Conservation (phyloP, 805 yeast species). For the Candida chilensis region DNA sequence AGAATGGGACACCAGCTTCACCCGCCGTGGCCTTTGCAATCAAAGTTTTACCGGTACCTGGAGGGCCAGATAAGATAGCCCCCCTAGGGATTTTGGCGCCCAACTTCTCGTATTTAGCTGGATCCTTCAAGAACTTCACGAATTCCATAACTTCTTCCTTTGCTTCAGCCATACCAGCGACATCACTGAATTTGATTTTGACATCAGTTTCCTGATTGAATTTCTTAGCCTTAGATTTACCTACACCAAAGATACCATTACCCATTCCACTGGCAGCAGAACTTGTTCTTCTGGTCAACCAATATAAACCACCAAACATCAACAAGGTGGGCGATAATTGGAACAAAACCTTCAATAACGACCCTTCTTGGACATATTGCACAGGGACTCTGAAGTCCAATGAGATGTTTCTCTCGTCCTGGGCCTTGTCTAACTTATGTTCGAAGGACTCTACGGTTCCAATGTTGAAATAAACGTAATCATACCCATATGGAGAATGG, state of each 20-base stretch:
- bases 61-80: slow-evolving; percentile 90
- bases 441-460: slow-evolving; percentile 85
- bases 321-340: slow-evolving; percentile 77
- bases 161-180: slow-evolving; percentile 93
- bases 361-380: slow-evolving; percentile 59
- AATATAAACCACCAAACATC: slow-evolving; percentile 70
- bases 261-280: slow-evolving; percentile 27
- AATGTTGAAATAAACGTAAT: slow-evolving; percentile 54
- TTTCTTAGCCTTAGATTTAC: slow-evolving; percentile 70
- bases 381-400: slow-evolving; percentile 71
- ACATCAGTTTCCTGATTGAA: slow-evolving; percentile 81
- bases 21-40: slow-evolving; percentile 95
- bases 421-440: slow-evolving; percentile 67
- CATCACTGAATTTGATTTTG: slow-evolving; percentile 76
- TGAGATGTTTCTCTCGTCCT: slow-evolving; percentile 61
- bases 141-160: slow-evolving; percentile 94
- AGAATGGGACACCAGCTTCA: slow-evolving; percentile 91
- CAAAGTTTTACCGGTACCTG: slow-evolving; percentile 94
- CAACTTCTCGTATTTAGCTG: slow-evolving; percentile 71
- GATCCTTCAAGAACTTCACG: slow-evolving; percentile 81
- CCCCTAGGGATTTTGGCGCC: slow-evolving; percentile 97
- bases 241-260: slow-evolving; percentile 68
- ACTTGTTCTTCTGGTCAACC: slow-evolving; percentile 48
- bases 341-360: slow-evolving; percentile 50
- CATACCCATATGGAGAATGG: slow-evolving; percentile 25